Percentiles rank a stretch among this genome's conserved stretches.
phyloP scores from a whole-genome alignment of 1,284 basidiomycete species.

The Cutaneotrichosporon cyanovorans region DNA sequence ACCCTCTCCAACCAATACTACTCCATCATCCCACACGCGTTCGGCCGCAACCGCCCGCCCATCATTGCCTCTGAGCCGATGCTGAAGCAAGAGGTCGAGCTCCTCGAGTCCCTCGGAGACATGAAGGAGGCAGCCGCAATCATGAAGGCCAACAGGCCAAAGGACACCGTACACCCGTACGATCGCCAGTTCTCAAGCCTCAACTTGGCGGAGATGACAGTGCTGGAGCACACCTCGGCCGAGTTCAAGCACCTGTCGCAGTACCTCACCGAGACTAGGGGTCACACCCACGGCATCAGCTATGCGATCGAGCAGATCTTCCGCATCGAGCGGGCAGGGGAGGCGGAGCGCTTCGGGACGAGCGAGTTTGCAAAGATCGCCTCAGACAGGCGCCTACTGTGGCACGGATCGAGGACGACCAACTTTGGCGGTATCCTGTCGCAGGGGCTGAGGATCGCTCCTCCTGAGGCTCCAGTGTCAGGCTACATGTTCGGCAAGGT shows the following conservation, averaged over 20 bases:
- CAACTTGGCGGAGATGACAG: slow-evolving; percentile 52
- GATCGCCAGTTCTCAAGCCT: slow-evolving; percentile 56
- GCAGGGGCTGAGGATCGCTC: slow-evolving; percentile 61
- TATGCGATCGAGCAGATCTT: slow-evolving; percentile 52
- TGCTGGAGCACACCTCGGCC: slow-evolving; percentile 46
- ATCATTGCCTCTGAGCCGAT: slow-evolving; percentile 47
- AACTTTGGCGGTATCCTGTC: slow-evolving; percentile 52
- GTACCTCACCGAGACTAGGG: slow-evolving; percentile 57
- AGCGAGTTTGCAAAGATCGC: slow-evolving; percentile 47
- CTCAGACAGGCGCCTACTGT: slow-evolving; percentile 56
- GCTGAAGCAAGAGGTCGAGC: slow-evolving; percentile 57
- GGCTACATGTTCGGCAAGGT: slow-evolving; percentile 55
- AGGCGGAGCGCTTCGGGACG: slow-evolving; percentile 52
- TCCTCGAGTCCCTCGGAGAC: slow-evolving; percentile 56
- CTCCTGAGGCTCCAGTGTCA: slow-evolving; percentile 51
- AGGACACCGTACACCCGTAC: slow-evolving; percentile 54
- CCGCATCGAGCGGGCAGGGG: slow-evolving; percentile 53
- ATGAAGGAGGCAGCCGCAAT: slow-evolving; percentile 58
- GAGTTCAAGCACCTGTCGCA: slow-evolving; percentile 53
- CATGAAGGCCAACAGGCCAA: slow-evolving; percentile 47
- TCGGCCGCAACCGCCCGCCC: slow-evolving; percentile 52
- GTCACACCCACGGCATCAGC: slow-evolving; percentile 36
- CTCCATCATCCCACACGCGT: slow-evolving; percentile 58
- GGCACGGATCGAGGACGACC: slow-evolving; percentile 52
- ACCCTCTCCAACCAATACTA: slow-evolving; percentile 48